Base-by-base conservation (phyloP, 768 basidiomycete genomes). In the Trametes maxima region DNA sequence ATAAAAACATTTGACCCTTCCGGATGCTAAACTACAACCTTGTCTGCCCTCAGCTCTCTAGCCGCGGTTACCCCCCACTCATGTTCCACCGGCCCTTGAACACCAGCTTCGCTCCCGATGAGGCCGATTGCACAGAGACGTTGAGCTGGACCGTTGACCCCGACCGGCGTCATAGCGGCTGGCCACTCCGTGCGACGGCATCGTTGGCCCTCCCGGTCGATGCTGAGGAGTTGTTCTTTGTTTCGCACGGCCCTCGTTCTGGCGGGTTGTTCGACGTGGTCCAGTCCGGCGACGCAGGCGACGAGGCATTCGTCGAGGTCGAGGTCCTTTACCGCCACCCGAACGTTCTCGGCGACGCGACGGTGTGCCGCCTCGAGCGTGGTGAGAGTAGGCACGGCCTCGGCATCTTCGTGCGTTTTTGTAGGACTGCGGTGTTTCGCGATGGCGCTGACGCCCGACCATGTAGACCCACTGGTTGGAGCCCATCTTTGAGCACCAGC, bases 331-430 rank as follows among this genome's bases (percentile, higher is more conserved):
- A 71, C 60, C 54, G 45, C 25, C 19, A 24, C 42, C 37, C 46
- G 21, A 52, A 59, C 2, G 60, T 50, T 14, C 51, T 65, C 16
- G 37, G 40, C 12, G 59, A 63, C 5, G 57, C 54, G 21, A 64
- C 70, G 3, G 68, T 71, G 8, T 73, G 72, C 63, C 40, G 33
- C 28, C 63, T 69, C 19, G 57, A 56, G 21, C 66, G 66, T 8
- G 51, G 47, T 17, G 63, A 56, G 6, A 64, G 58, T 22, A 45
- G 63, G 40, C 44, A 61, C 19, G 74, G 74, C 13, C 62, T 75
- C 13, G 74, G 73, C 0, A 69, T 75, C 47, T 74, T 72, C 57
- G 73, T 73, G 40, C 33, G 70, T 66, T 1, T 36, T 25, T 24
- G 14, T 17, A 13, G 11, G 13, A 48, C 22, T 24, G 14, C 13